Evolutionary conservation across 352 stramenopile species (phyloP).

Genomic region (Phytophthora kernoviae): DNA sequence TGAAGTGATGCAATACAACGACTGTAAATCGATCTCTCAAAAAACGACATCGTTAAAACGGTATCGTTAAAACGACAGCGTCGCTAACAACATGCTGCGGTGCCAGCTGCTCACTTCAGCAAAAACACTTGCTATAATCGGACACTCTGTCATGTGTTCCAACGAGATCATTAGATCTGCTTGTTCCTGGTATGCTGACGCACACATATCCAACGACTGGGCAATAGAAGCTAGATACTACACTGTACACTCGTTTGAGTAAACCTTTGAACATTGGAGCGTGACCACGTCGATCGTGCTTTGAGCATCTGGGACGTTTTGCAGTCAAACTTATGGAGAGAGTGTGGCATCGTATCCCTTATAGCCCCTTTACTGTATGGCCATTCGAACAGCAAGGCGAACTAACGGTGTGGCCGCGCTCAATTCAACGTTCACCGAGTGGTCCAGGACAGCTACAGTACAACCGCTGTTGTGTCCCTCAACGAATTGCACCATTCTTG

Average conservation of each 20-base stretch:
- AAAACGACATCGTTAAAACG: not conserved
- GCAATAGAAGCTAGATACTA: too few species aligned
- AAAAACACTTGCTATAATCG: slow-evolving; percentile 25
- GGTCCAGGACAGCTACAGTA: not conserved
- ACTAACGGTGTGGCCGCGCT: slow-evolving; percentile 19
- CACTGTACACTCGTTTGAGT: too few species aligned
- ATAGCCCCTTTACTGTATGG: not conserved
- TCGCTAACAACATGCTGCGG: not conserved
- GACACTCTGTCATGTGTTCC: not conserved
- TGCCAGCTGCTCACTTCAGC: slow-evolving; percentile 11
- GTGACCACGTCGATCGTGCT: too few species aligned
- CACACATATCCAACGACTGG: too few species aligned
- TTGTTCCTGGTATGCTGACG: too few species aligned
- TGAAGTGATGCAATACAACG: not conserved
- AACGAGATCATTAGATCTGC: too few species aligned
- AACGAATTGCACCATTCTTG: not conserved
- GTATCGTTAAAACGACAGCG: not conserved
- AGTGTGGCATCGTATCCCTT: not conserved
- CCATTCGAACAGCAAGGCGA: slow-evolving; percentile 20
- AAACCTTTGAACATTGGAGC: too few species aligned
- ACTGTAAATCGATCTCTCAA: not conserved
- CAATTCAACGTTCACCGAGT: slow-evolving; percentile 9
- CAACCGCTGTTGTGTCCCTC: not conserved
- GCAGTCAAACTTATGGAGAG: not conserved
- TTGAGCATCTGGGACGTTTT: not conserved